Evolutionary conservation across 768 basidiomycete genomes (phyloP).

Genomic region (Mycena leptocephala): DNA sequence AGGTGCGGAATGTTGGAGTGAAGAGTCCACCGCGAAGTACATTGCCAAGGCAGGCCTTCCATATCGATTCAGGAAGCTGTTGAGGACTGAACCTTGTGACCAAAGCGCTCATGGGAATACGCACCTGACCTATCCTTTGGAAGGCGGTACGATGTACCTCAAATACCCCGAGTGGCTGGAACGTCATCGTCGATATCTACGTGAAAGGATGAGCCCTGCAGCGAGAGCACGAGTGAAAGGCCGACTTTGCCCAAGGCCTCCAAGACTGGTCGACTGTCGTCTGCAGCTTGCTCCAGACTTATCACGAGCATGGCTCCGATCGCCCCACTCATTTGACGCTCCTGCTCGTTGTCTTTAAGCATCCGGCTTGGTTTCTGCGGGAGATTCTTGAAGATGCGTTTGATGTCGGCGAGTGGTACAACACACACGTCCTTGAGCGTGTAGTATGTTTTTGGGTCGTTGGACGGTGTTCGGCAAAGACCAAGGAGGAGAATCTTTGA

Average conservation of each 20-base stretch:
- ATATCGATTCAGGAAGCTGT: conserved; percentile 7
- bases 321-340: neutral
- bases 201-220: neutral
- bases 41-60: conserved; percentile 20
- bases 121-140: neutral
- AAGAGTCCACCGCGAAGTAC: conserved; percentile 14
- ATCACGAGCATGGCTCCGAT: conserved; percentile 25
- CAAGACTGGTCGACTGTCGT: neutral
- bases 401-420: neutral
- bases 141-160: conserved; percentile 6
- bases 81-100: neutral
- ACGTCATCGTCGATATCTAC: conserved; percentile 3
- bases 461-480: conserved; percentile 2
- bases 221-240: neutral
- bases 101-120: neutral
- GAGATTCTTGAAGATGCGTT: conserved; percentile 2
- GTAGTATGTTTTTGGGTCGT: conserved; percentile 18
- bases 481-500: conserved; percentile 19
- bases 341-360: neutral
- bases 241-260: neutral
- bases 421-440: conserved; percentile 15
- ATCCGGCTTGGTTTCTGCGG: neutral
- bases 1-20: neutral
- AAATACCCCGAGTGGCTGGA: conserved; percentile 17
- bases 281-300: conserved; percentile 10